Percentiles rank a stretch among this genome's conserved stretches.
Conservation (phyloP, 2,329 filamentous ascomycete species). For the Ceratocystis smalleyi region DNA sequence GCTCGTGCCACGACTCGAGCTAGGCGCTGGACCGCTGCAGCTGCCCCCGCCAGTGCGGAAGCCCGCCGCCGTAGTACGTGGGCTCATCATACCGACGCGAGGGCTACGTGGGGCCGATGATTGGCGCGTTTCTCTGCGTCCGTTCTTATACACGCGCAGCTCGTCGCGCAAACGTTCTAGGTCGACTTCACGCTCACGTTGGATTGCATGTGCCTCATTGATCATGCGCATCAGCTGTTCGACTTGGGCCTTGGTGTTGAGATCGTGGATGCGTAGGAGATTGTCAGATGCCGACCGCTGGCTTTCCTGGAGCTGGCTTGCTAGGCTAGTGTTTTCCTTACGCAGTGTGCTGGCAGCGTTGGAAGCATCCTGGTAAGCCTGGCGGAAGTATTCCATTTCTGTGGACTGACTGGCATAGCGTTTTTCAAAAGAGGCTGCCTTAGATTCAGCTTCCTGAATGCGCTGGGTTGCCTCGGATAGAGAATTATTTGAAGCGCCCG, state of each 20-base stretch:
- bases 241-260: constrained; percentile 27
- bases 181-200: constrained; percentile 38
- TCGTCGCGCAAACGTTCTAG: constrained; percentile 35
- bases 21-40: constrained; percentile 18
- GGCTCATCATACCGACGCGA: constrained; percentile 38
- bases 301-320: constrained; percentile 28
- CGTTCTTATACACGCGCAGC: constrained; percentile 31
- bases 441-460: constrained; percentile 8
- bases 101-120: constrained; percentile 43
- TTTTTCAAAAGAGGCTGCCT: constrained; percentile 22
- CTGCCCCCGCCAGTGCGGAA: constrained; percentile 5
- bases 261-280: constrained; percentile 32
- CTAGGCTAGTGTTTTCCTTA: constrained; percentile 33
- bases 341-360: constrained; percentile 31
- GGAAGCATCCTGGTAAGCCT: constrained; percentile 44
- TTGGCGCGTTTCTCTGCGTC: constrained; percentile 40
- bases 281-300: constrained; percentile 31
- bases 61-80: constrained; percentile 23
- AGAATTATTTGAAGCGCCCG: not conserved
- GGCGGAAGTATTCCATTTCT: constrained; percentile 41
- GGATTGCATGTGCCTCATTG: constrained; percentile 27
- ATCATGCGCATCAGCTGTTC: constrained; percentile 27
- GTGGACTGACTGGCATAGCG: constrained; percentile 25
- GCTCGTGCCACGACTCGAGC: constrained; percentile 36
- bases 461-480: constrained; percentile 4